Conservation (phyloP, 129 eudicot species). For the Flaveria brownii region DNA sequence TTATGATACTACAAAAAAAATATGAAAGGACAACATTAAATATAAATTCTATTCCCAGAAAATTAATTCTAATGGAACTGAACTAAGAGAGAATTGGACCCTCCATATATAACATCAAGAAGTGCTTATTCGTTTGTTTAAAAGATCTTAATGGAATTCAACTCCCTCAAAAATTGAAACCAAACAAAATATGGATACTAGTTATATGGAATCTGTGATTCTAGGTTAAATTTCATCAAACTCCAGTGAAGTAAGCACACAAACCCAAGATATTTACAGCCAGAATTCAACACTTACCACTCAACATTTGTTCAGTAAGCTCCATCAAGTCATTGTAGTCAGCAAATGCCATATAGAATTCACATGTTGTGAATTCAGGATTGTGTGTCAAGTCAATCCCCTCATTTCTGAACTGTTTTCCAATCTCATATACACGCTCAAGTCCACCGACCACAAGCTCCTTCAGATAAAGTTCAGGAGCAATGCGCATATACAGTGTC, state of each 20-base stretch:
- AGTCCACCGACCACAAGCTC: slow-evolving; percentile 95
- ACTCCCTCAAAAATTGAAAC: too few relatives aligned
- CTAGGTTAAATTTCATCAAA: too few relatives aligned
- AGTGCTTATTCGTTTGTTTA: too few relatives aligned
- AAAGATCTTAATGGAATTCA: too few relatives aligned
- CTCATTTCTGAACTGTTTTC: slow-evolving; percentile 89
- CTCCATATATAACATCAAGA: too few relatives aligned
- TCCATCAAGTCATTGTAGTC: slow-evolving; percentile 86
- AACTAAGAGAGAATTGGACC: too few relatives aligned
- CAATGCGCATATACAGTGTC: slow-evolving; percentile 92
- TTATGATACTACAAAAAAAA: background rate
- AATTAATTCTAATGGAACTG: too few relatives aligned
- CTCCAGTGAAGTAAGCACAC: background rate
- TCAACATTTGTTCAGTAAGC: slow-evolving; percentile 74
- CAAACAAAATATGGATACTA: too few relatives aligned
- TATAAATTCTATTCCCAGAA: too few relatives aligned
- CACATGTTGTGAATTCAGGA: slow-evolving; percentile 96
- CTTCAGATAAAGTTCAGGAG: slow-evolving; percentile 90
- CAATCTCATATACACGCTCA: slow-evolving; percentile 91
- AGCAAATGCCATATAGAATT: slow-evolving; percentile 90
- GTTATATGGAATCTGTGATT: too few relatives aligned
- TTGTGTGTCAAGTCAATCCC: slow-evolving; percentile 93
- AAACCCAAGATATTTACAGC: background rate
- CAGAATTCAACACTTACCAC: slow-evolving; percentile 50
- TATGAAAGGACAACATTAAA: background rate